phyloP scores from a whole-genome alignment of 2,329 filamentous ascomycete genomes.

The Anthostomella pinea region DNA sequence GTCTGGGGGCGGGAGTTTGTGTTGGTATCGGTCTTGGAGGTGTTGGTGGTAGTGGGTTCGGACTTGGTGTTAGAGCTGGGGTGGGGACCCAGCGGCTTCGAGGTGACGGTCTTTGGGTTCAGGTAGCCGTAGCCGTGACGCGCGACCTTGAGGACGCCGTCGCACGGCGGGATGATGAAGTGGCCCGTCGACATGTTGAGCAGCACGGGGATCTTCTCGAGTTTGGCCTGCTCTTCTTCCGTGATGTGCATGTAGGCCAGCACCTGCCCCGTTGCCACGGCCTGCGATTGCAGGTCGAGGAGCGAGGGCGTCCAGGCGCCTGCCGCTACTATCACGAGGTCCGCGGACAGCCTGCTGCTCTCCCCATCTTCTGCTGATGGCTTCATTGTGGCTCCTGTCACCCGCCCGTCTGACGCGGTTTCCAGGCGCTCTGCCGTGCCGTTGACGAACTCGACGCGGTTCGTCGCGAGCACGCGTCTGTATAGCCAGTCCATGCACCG shows the following conservation, averaged over 20 bases:
- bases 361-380: too few species aligned
- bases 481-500: conserved; percentile 65
- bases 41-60: neutral
- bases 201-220: conserved; percentile 67
- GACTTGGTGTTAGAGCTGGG: too few species aligned
- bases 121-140: conserved; percentile 68
- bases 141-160: conserved; percentile 64
- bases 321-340: conserved; percentile 75
- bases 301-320: conserved; percentile 84
- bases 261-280: conserved; percentile 77
- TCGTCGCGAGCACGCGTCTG: conserved; percentile 49
- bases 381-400: conserved; percentile 63
- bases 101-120: conserved; percentile 42
- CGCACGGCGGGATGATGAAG: conserved; percentile 70
- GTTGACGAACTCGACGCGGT: conserved; percentile 54
- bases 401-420: conserved; percentile 32
- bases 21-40: neutral
- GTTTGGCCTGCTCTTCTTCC: conserved; percentile 62
- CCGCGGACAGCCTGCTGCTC: conserved; percentile 51
- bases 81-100: conserved; percentile 26
- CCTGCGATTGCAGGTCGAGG: conserved; percentile 73
- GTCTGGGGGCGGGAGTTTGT: conserved; percentile 9
- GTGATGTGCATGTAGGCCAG: conserved; percentile 76
- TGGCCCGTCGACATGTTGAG: conserved; percentile 69
- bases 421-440: conserved; percentile 46